phyloP scores from a whole-genome alignment of 768 basidiomycete species.

The Panus rudis region DNA sequence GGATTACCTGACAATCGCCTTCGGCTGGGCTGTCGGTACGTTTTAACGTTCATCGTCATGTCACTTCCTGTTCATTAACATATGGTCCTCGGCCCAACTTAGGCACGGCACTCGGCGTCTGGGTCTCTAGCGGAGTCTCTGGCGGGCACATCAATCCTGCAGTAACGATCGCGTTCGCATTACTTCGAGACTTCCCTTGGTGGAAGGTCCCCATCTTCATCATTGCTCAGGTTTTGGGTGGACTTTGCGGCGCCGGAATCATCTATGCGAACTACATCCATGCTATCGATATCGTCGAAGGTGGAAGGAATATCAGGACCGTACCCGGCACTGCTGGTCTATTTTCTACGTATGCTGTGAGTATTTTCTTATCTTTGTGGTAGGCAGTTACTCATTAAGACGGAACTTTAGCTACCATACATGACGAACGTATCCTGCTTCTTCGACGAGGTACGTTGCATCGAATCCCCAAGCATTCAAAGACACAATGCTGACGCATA shows the following conservation, averaged over 20 bases:
- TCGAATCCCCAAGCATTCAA: not conserved
- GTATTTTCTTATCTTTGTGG: slow-evolving; percentile 13
- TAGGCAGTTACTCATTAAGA: not conserved
- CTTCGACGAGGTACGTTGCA: slow-evolving; percentile 34
- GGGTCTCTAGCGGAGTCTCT: slow-evolving; percentile 59
- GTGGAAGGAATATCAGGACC: slow-evolving; percentile 45
- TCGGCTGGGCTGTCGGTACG: slow-evolving; percentile 51
- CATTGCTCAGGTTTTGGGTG: slow-evolving; percentile 57
- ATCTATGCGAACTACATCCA: slow-evolving; percentile 62
- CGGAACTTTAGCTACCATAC: slow-evolving; percentile 28
- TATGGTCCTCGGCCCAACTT: slow-evolving; percentile 2
- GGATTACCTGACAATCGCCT: slow-evolving; percentile 42
- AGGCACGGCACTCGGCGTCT: slow-evolving; percentile 60
- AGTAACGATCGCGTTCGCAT: slow-evolving; percentile 61
- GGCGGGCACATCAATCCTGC: slow-evolving; percentile 53
- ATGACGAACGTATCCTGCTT: slow-evolving; percentile 37
- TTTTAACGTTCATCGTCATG: not conserved
- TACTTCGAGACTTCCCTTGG: slow-evolving; percentile 72
- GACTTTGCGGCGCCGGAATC: slow-evolving; percentile 47
- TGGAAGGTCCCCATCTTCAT: slow-evolving; percentile 70
- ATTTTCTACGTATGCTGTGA: slow-evolving; percentile 57
- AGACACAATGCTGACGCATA: not conserved
- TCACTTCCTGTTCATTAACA: not conserved
- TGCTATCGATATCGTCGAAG: slow-evolving; percentile 60
- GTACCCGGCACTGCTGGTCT: slow-evolving; percentile 48